Base-by-base conservation (phyloP, 345 rosid genomes). In the Pseudoturritis turrita region DNA sequence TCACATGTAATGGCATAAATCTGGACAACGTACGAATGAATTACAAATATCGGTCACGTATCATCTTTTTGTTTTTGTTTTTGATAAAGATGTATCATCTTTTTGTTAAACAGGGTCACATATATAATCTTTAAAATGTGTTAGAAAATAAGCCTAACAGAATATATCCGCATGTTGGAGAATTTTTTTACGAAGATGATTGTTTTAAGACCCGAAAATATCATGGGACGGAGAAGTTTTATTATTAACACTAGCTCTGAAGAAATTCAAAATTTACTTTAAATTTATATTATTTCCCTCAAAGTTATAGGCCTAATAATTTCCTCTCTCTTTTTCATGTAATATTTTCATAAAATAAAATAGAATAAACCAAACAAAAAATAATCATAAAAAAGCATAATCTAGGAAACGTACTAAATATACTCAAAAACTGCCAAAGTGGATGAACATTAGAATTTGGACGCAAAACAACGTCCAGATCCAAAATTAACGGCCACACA, bases 401-500 rank as follows among this genome's bases (percentile, higher is more conserved):
- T 28, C 47, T 58, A 49, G 62, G 70, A 72, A 72, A 72, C 65
- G 39, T 61, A 50, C 31, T 50, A 51, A 49, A 53, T 45, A 51
- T 52, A 3, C 35, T 69, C 39, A 43, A 22, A 46, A 31, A 53
- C 33, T 62, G 70, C 45, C 54, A 10, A 45, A 33, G 49, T 64
- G 57, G 54, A 53, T 17, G 25, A 62, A 28, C 25, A 63, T 43
- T 22, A 31, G 77, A 44, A 64, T 37, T 37, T 8, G 31, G 59
- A 37, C 65, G 33, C 66, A 55, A 65, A 65, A 56, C 57, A 65
- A 57, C 78, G 62, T 66, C 62, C 39, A 74, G 78, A 74, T 74
- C 78, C 72, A 58, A 33, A 22, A 51, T 41, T 68, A 75, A 75
- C 78, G 78, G 78, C 74, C 37, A 33, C 78, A 60, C 33, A 59